These are phyloP conservation scores for Coffea eugenioides DNA, from an alignment of 257 asterid genomes.

Conservation along the genomic window DNA sequence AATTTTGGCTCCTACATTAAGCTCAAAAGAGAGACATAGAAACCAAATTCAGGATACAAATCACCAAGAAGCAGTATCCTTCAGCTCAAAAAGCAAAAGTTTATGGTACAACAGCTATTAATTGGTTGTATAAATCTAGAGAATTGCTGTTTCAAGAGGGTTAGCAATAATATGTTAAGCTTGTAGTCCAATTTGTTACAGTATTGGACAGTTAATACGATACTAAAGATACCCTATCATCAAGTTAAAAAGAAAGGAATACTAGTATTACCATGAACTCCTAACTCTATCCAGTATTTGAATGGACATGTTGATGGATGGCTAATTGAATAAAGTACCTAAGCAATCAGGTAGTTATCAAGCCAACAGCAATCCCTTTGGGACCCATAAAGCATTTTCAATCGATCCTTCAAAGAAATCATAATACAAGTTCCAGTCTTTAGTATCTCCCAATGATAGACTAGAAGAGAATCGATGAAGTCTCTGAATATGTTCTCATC, in stretches of 20 bases:
- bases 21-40: not conserved
- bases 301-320: not conserved
- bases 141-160: not conserved
- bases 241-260: not conserved
- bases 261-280: too few species aligned
- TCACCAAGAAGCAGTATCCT: not conserved
- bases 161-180: not conserved
- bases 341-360: not conserved
- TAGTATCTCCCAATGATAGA: too few species aligned
- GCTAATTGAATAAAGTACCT: too few species aligned
- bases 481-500: too few species aligned
- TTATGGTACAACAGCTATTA: not conserved
- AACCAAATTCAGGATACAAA: not conserved
- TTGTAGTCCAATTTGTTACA: constrained; percentile 2
- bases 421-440: not conserved
- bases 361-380: not conserved
- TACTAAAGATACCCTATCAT: not conserved
- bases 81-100: not conserved
- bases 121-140: not conserved
- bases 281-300: not conserved
- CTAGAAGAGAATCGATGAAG: too few species aligned
- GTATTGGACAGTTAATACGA: not conserved
- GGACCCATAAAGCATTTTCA: too few species aligned
- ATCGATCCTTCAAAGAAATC: too few species aligned
- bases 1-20: constrained; percentile 3